Evolutionary conservation across 2,329 filamentous ascomycete genomes (phyloP), one percentile per base, ranked within the genome.

Genomic region (Penicillium sp.): DNA sequence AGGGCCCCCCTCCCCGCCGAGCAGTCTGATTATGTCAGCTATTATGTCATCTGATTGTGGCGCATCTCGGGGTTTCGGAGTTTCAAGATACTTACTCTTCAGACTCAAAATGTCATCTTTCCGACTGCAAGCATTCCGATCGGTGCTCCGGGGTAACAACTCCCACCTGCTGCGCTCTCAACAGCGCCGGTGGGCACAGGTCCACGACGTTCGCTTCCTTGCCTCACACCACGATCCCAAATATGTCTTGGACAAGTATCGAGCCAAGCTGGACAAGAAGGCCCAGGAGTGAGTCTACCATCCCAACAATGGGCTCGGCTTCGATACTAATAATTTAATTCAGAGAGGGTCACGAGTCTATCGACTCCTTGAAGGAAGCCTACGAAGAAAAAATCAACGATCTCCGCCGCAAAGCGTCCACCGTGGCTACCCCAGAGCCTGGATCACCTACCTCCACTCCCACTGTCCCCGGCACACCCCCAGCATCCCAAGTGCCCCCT

Each of bases 161-260:
- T 61, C 61, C 4, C 65, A 65, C 14, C 66, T 73, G 7, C 59
- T 68, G 45, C 67, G 68, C 2, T 41, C 45, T 16, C 67, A 70
- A 50, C 93, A 97, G 74, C 84, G 87, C 52, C 85, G 92, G 70
- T 95, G 90, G 88, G 93, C 93, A 2, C 90, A 90, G 67, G 91
- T 97, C 29, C 90, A 95, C 73, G 90, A 97, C 74, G 86, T 96
- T 44, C 90, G 92, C 61, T 96, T 93, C 79, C 83, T 96, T 42
- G 88, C 88, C 57, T 94, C 91, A 14, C 89, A 91, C 58, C 84
- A 84, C 54, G 78, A 84, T 53, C 81, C 86, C 43, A 72, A 69
- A 23, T 81, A 82, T 64, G 79, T 97, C 36, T 71, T 90, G 60
- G 91, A 96, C 61, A 95, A 90, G 74, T 99, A 99, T 78, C 84